These are phyloP conservation scores for Isabelozyma pseudorhagii DNA, from an alignment of 805 yeast species.

Conservation along the genomic window DNA sequence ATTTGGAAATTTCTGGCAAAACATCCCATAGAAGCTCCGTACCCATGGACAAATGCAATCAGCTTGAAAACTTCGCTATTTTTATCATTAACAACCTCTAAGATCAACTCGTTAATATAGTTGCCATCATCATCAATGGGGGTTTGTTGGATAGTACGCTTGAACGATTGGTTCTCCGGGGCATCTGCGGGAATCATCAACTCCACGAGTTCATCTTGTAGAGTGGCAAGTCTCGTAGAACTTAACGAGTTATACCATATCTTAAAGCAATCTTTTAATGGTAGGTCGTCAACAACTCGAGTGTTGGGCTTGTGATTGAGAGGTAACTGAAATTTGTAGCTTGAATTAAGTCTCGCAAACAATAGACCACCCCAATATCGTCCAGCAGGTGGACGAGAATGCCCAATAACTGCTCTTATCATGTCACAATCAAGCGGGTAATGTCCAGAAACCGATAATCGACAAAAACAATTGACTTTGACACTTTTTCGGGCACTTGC, in stretches of 20 bases:
- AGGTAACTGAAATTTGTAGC: conserved; percentile 11
- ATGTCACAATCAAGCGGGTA: background rate
- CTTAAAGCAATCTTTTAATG: conserved; percentile 8
- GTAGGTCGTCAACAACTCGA: conserved; percentile 7
- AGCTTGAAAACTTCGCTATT: conserved; percentile 22
- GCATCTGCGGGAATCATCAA: conserved; percentile 25
- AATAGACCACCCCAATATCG: background rate
- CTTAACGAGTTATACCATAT: conserved; percentile 22
- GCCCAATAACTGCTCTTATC: background rate
- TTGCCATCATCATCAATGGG: conserved; percentile 21
- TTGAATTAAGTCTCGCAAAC: background rate
- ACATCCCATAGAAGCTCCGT: conserved; percentile 55
- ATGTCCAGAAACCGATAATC: no score
- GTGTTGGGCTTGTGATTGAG: conserved; percentile 10
- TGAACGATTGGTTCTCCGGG: conserved; percentile 13
- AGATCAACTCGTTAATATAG: conserved; percentile 32
- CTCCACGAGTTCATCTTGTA: conserved; percentile 34
- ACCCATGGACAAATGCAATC: conserved; percentile 55
- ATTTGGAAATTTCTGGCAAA: conserved; percentile 52
- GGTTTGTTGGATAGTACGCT: conserved; percentile 3
- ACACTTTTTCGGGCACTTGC: background rate
- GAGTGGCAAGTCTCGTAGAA: conserved; percentile 21
- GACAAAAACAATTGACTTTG: background rate
- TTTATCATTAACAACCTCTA: conserved; percentile 23
- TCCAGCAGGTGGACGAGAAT: background rate